Evolutionary conservation across 345 rosid species (phyloP).

Genomic region (Rhodamnia argentea): DNA sequence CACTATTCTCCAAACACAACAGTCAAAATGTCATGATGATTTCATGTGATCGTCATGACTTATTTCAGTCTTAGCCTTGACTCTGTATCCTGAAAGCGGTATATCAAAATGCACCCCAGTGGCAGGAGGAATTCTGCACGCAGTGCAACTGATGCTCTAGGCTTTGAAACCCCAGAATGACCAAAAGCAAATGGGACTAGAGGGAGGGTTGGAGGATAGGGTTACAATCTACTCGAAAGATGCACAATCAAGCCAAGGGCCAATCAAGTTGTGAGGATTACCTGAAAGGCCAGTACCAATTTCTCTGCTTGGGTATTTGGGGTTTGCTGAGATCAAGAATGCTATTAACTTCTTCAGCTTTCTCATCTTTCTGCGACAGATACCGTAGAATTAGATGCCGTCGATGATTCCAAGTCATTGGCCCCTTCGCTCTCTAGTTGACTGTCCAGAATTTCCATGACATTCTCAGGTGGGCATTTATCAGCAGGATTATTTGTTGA

Average conservation of each 20-base stretch:
- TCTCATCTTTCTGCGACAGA: conserved; percentile 31
- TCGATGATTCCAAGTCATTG: conserved; percentile 23
- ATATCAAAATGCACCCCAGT: background rate
- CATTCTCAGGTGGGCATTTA: conserved; percentile 85
- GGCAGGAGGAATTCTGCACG: background rate
- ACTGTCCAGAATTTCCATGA: conserved; percentile 54
- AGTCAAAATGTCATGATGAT: background rate
- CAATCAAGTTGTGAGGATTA: background rate
- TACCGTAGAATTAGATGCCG: conserved; percentile 29
- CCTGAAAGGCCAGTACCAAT: background rate
- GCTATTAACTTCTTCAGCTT: background rate
- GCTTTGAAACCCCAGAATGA: background rate
- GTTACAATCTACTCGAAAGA: background rate
- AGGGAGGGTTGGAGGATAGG: background rate
- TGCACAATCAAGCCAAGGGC: background rate
- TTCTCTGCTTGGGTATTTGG: background rate
- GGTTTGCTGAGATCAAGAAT: background rate
- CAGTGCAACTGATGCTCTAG: background rate
- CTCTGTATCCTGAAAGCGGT: background rate
- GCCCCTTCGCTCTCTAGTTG: conserved; percentile 35
- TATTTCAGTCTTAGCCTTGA: background rate
- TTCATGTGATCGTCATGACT: background rate
- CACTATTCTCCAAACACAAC: background rate
- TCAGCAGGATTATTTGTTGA: conserved; percentile 54
- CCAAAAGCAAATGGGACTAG: background rate